Conservation (phyloP, 116 monocot species). For the Posidonia oceanica region DNA sequence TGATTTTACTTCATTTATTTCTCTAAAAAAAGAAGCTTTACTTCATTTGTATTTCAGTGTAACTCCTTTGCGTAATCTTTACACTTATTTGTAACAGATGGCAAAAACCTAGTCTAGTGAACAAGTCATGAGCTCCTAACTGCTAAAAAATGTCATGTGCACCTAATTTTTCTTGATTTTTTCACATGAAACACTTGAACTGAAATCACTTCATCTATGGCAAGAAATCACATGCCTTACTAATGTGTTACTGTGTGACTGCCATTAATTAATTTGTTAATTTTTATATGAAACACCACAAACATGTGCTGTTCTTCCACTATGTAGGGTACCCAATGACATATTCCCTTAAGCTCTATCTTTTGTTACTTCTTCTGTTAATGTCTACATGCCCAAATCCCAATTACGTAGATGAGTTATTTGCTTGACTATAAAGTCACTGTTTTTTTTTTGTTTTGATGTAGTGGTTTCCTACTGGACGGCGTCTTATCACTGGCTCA, state of each 20-base stretch:
- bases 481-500: slow-evolving; percentile 94
- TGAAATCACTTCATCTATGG: neutral
- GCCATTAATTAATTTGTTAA: neutral
- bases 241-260: neutral
- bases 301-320: no score
- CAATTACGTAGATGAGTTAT: neutral
- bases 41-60: no score
- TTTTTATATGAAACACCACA: neutral
- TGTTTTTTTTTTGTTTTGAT: neutral
- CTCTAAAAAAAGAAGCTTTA: no score
- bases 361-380: neutral
- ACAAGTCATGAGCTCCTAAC: no score
- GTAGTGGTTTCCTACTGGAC: slow-evolving; percentile 96
- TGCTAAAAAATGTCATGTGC: no score
- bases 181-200: neutral
- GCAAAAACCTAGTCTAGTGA: no score
- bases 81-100: no score
- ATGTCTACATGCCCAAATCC: neutral
- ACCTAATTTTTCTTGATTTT: no score
- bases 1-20: no score
- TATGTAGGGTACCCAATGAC: no score
- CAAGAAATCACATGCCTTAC: neutral
- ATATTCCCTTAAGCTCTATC: no score
- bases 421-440: neutral
- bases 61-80: no score